Base-by-base conservation (phyloP, 1,284 basidiomycete species). In the Leccinum fallax region DNA sequence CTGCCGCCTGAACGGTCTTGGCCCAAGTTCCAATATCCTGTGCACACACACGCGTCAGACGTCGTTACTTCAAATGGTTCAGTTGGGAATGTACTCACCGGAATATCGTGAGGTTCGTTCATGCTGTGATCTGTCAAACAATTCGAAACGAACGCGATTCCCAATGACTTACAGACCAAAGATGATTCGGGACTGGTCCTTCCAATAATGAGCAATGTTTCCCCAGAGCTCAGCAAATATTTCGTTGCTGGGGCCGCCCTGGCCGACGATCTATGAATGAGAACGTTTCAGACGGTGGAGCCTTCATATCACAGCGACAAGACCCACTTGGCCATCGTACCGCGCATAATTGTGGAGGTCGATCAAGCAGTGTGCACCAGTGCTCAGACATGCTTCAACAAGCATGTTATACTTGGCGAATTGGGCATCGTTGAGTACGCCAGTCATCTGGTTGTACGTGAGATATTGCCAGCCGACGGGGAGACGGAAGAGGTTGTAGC, bases 271-370 rank as follows among this genome's bases (percentile, higher is more conserved):
- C 80, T 83, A 53, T 19, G 6, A 6, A 43, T 2, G 2, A 13
- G 7, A 30, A 16, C 30, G 32, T 21, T 9, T 66, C 51, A 58
- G 46, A 49, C 13, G 8, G n/a, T 30, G 24, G 57, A 16, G 13
- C 51, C 11, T 46, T 46, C 19, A 21, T 13, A 46, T 21, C 19
- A 46, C 19, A 46, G 19, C 6, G 43, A 64, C 43, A 53, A 19
- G 32, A 65, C 63, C 5, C 53, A 84, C 81, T 67, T 72, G 67
- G 24, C 76, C 76, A 52, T 84, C 76, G 73, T 75, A 85, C n/a
- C 84, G 74, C 15, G 83, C 84, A 56, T 86, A 85, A 69, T 85
- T 86, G 72, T 86, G 84, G 21, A 85, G 71, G 67, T 88, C 86
- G 40, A 88, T 77, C 67, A 84, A 83, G 62, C 81, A 87, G 49